phyloP scores from a whole-genome alignment of 192 early-diverging fungal species.

The Backusella westeae region DNA sequence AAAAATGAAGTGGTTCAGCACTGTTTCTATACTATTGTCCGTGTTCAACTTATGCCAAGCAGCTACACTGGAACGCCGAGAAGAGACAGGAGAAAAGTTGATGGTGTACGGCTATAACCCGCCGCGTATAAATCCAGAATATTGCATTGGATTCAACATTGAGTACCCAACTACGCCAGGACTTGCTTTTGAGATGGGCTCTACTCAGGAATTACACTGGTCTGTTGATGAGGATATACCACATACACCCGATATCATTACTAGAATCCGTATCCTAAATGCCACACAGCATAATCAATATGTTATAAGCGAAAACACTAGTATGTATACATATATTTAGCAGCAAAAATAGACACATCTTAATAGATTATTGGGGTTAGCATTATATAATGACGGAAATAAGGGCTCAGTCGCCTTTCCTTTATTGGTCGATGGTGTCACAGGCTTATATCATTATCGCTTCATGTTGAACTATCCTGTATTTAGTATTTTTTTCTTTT shows the following conservation, averaged over 20 bases:
- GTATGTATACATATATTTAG: slow-evolving; percentile 13
- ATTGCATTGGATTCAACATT: slow-evolving; percentile 30
- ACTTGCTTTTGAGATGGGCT: slow-evolving; percentile 22
- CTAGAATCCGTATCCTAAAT: slow-evolving; percentile 37
- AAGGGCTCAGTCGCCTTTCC: slow-evolving; percentile 16
- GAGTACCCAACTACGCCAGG: slow-evolving; percentile 32
- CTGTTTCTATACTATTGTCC: neutral
- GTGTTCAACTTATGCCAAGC: neutral
- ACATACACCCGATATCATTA: slow-evolving; percentile 30
- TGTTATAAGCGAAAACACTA: slow-evolving; percentile 34
- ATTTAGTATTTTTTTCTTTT: slow-evolving; percentile 4
- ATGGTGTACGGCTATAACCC: slow-evolving; percentile 35
- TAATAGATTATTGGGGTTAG: slow-evolving; percentile 6
- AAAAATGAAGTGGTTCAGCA: neutral
- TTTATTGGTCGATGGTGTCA: slow-evolving; percentile 23
- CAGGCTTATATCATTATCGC: slow-evolving; percentile 36
- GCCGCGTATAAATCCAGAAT: slow-evolving; percentile 35
- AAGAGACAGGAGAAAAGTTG: slow-evolving; percentile 28
- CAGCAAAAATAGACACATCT: neutral
- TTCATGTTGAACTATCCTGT: slow-evolving; percentile 36
- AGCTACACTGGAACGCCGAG: neutral
- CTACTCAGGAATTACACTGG: slow-evolving; percentile 30
- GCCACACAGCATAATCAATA: slow-evolving; percentile 36
- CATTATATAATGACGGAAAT: slow-evolving; percentile 24
- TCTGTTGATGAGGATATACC: slow-evolving; percentile 29